Percentiles rank a stretch among this genome's conserved stretches.
These are phyloP conservation scores for Hyphodiscus hymeniophilus DNA, from an alignment of 495 filamentous ascomycete genomes.

Conservation along the genomic window DNA sequence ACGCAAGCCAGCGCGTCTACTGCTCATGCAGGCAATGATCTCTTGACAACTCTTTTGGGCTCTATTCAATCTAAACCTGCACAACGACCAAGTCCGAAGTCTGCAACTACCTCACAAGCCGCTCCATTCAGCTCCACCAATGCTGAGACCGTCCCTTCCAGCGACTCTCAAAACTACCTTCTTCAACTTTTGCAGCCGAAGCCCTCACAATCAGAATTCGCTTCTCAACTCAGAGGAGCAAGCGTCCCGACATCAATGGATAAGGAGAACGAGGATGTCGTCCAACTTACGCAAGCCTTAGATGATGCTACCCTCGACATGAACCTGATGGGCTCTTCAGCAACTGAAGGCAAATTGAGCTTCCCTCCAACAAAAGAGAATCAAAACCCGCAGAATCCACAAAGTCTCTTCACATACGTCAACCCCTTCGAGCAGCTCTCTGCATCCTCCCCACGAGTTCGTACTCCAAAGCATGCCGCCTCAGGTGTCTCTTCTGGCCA, in stretches of 20 bases:
- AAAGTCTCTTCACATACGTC: slow-evolving; percentile 60
- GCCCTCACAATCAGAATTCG: slow-evolving; percentile 38
- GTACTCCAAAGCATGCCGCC: slow-evolving; percentile 29
- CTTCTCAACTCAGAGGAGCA: slow-evolving; percentile 17
- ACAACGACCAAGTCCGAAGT: slow-evolving; percentile 8
- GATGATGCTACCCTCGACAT: slow-evolving; percentile 17
- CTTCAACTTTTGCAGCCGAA: slow-evolving; percentile 46
- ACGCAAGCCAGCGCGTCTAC: slow-evolving; percentile 1
- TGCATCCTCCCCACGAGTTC: slow-evolving; percentile 55
- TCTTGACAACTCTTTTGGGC: slow-evolving; percentile 45
- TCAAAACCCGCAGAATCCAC: slow-evolving; percentile 31
- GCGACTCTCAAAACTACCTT: slow-evolving; percentile 42
- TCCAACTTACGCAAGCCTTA: slow-evolving; percentile 16
- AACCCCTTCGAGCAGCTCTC: slow-evolving; percentile 75
- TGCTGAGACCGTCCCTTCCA: slow-evolving; percentile 29
- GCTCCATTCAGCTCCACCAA: slow-evolving; percentile 4
- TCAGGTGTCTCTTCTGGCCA: slow-evolving; percentile 6
- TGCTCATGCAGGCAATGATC: slow-evolving; percentile 25
- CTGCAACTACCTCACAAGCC: not conserved
- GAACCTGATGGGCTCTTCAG: slow-evolving; percentile 16
- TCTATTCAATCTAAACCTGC: slow-evolving; percentile 8
- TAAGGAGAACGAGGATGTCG: slow-evolving; percentile 18
- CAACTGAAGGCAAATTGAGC: slow-evolving; percentile 7
- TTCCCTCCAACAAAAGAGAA: slow-evolving; percentile 16
- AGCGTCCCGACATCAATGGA: slow-evolving; percentile 15